Conservation (phyloP, 441 rosid species). For the Brassica balearica region DNA sequence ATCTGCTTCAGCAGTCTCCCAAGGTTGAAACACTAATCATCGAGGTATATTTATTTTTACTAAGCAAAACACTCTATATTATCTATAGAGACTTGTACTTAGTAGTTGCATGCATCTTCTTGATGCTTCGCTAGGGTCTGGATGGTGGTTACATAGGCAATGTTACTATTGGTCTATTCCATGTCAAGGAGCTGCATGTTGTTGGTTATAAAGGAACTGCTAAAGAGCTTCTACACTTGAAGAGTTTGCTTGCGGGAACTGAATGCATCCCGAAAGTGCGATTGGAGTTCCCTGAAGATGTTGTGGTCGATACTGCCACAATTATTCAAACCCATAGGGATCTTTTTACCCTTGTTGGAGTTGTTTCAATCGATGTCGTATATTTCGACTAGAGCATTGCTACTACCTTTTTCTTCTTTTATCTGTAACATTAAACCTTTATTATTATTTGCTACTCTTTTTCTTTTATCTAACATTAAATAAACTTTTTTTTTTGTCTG, state of each 20-base stretch:
- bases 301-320: not conserved
- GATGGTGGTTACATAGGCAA: not conserved
- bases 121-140: not conserved
- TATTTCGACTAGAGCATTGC: not conserved
- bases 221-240: not conserved
- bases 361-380: not conserved
- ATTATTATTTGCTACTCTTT: too few species aligned
- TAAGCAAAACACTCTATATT: not conserved
- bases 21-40: conserved; percentile 20
- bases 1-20: conserved; percentile 15
- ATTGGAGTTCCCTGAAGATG: not conserved
- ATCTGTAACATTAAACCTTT: too few species aligned
- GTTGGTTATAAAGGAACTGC: not conserved
- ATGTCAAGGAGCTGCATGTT: not conserved
- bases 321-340: not conserved
- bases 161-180: not conserved
- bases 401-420: too few species aligned
- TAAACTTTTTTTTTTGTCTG: too few species aligned
- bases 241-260: not conserved
- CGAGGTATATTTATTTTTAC: not conserved
- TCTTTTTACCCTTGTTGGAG: not conserved
- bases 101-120: not conserved
- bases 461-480: too few species aligned
- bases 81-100: not conserved
- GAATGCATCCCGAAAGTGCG: not conserved